A percentile compares a stretch with the other conserved stretches of the same genome.
These are phyloP conservation scores for Tolypocladium inflatum DNA, from an alignment of 2,329 filamentous ascomycete species.

Conservation along the genomic window DNA sequence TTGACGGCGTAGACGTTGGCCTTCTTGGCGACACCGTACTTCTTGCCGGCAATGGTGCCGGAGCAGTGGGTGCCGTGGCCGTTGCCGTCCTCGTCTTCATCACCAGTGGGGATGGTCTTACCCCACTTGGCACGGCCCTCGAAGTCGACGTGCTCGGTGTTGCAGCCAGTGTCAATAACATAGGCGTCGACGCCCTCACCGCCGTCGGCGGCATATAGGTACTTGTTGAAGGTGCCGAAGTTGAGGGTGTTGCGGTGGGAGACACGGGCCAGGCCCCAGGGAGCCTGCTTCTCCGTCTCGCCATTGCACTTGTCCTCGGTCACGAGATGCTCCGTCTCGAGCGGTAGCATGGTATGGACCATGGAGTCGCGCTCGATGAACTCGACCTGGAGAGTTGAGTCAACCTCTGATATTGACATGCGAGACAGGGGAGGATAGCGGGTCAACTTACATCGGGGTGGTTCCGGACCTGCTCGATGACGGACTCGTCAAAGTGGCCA, in stretches of 20 bases:
- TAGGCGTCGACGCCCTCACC: slow-evolving; percentile 98
- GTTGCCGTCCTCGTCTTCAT: slow-evolving; percentile 88
- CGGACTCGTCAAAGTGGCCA: slow-evolving; percentile 87
- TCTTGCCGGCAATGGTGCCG: slow-evolving; percentile 93
- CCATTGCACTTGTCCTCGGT: slow-evolving; percentile 34
- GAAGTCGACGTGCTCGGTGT: slow-evolving; percentile 89
- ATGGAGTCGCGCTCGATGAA: slow-evolving; percentile 92
- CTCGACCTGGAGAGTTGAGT: slow-evolving; percentile 59
- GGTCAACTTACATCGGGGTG: slow-evolving; percentile 88
- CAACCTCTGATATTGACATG: neutral
- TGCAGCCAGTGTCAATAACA: slow-evolving; percentile 96
- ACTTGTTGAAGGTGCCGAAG: slow-evolving; percentile 97
- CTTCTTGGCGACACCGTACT: slow-evolving; percentile 99
- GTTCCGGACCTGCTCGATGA: slow-evolving; percentile 85
- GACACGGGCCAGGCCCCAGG: slow-evolving; percentile 98
- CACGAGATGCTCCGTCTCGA: slow-evolving; percentile 27
- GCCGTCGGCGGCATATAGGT: slow-evolving; percentile 80
- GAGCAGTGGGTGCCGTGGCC: slow-evolving; percentile 99
- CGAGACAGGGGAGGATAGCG: neutral
- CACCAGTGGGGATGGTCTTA: slow-evolving; percentile 82
- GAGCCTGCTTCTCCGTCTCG: slow-evolving; percentile 78
- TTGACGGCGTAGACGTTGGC: slow-evolving; percentile 95
- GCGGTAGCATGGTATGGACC: slow-evolving; percentile 66
- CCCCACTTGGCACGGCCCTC: slow-evolving; percentile 94
- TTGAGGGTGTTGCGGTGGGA: slow-evolving; percentile 82